Percentiles rank a stretch among this genome's conserved stretches.
Evolutionary conservation across 2,329 filamentous ascomycete species (phyloP).

Genomic region (Microdochium nivale): DNA sequence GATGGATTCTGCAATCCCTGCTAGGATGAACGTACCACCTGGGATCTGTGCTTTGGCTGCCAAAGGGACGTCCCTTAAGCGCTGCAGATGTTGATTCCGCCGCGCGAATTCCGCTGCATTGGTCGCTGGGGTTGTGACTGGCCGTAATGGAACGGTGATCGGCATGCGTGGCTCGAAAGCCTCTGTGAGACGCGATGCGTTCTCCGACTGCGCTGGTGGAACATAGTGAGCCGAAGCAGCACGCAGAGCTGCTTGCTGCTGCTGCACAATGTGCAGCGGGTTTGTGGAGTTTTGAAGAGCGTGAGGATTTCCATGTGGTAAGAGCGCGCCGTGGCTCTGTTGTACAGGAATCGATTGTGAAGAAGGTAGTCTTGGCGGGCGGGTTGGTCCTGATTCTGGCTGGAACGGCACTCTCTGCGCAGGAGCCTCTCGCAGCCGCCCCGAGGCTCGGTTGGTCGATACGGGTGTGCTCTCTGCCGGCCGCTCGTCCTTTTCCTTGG

Average conservation of each 20-base stretch:
- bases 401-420: conserved; percentile 79
- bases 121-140: conserved; percentile 67
- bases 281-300: conserved; percentile 18
- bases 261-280: conserved; percentile 19
- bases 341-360: conserved; percentile 9
- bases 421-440: conserved; percentile 71
- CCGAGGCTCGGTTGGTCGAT: conserved; percentile 48
- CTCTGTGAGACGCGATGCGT: conserved; percentile 51
- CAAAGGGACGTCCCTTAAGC: conserved; percentile 43
- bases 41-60: conserved; percentile 21
- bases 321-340: neutral
- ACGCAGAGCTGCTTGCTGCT: conserved; percentile 19
- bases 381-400: conserved; percentile 60
- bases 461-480: conserved; percentile 34
- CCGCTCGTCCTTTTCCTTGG: conserved; percentile 51
- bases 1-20: neutral
- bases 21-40: conserved; percentile 41
- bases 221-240: conserved; percentile 35
- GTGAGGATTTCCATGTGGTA: conserved; percentile 9
- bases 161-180: conserved; percentile 60
- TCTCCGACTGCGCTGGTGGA: conserved; percentile 42
- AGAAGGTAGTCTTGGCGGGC: conserved; percentile 52
- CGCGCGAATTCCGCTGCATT: conserved; percentile 60
- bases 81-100: conserved; percentile 38
- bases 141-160: conserved; percentile 58